Conservation (phyloP, 345 rosid genomes). For the Acer campestre region DNA sequence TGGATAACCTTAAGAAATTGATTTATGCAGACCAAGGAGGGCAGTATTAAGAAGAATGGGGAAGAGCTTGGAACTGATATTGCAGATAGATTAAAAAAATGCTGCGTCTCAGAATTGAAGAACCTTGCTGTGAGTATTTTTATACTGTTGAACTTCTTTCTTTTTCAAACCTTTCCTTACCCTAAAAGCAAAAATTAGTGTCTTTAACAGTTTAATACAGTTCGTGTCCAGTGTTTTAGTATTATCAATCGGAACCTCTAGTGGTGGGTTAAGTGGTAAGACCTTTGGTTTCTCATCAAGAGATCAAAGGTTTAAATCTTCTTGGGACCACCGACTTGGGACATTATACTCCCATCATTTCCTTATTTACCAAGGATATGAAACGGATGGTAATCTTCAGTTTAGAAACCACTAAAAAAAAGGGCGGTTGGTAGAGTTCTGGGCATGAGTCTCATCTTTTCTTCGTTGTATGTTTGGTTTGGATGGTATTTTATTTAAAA, state of each 20-base stretch:
- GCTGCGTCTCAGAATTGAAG: conserved; percentile 56
- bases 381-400: neutral
- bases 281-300: neutral
- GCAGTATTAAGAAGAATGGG: conserved; percentile 41
- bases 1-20: neutral
- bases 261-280: neutral
- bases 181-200: neutral
- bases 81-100: conserved; percentile 50
- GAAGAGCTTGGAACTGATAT: conserved; percentile 50
- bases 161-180: neutral
- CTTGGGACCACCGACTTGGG: neutral
- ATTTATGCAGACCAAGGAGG: conserved; percentile 52
- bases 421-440: neutral
- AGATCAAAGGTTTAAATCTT: no score
- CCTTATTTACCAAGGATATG: neutral
- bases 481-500: neutral
- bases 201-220: conserved; percentile 8
- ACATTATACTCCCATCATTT: neutral
- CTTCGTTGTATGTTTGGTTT: neutral
- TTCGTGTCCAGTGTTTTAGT: neutral
- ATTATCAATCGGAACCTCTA: neutral
- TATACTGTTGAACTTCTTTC: neutral
- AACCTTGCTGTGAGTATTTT: conserved; percentile 61
- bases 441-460: neutral
- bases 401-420: neutral